Base-by-base conservation (phyloP, 1,139 yeast species). In the Lodderomyces oxycetoniae region DNA sequence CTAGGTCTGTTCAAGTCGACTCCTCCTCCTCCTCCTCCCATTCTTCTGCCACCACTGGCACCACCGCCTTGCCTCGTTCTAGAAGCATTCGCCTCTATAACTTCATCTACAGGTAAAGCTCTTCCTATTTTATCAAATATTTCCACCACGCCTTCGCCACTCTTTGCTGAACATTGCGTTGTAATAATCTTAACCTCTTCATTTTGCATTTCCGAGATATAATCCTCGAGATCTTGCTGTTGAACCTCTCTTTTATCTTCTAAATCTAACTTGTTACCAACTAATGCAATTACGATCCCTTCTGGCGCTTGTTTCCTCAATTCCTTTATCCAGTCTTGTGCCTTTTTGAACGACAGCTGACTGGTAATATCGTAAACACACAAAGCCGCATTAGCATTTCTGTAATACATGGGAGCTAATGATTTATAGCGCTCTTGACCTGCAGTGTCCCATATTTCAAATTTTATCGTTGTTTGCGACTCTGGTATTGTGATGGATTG, bases 281-380 rank as follows among this genome's bases (percentile, higher is more conserved):
- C 94, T 27, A 88, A 63, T 11, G 91, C 88, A 51, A 89, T 86
- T 30, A 89, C 82, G 35, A 91, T 82, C 37, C 85, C 84, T 41
- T 80, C 84, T 32, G 77, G 76, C 3, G 95, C 95, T 55, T 89
- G 96, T 50, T 86, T 84, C 61, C 87, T 89, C 45, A 93, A 71
- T 61, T 93, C 98, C 52, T 84, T 84, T 36, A 91, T 87, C 99
- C 99, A 93, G 34, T 87, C 83, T 55, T 88, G 89, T 1, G 98
- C 98, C 52, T 91, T 81, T 32, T 73, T 77, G 47, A 91, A 72
- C 4, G 96, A 88, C 2, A 87, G 68, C 24, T 52, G 48, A 35
- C 50, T 55, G 16, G 65, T 59, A 28, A 61, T 58, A 44, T 61
- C 67, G 35, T 58, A 60, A 10, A 60, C 64, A 44, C 65, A 59